Evolutionary conservation across 495 filamentous ascomycete species (phyloP).

Genomic region (Lophiotrema nucula): DNA sequence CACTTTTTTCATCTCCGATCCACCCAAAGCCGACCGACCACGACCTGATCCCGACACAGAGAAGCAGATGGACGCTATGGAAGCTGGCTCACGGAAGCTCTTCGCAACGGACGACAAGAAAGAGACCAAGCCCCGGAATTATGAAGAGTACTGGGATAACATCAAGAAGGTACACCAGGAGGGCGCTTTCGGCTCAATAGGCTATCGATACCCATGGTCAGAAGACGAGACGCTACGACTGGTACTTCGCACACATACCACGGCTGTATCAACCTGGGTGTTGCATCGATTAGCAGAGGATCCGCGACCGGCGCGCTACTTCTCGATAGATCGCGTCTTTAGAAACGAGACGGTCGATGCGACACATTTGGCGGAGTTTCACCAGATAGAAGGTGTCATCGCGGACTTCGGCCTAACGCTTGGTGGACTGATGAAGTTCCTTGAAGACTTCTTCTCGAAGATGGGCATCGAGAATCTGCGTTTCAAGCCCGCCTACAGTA

Average conservation of each 20-base stretch:
- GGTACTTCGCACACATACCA: conserved; percentile 94
- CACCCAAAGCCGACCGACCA: conserved; percentile 70
- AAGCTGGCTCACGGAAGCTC: conserved; percentile 36
- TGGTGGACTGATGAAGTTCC: conserved; percentile 92
- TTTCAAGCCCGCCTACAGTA: conserved; percentile 99
- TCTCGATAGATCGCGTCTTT: conserved; percentile 98
- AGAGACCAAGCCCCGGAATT: conserved; percentile 52
- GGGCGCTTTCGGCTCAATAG: conserved; percentile 89
- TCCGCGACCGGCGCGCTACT: conserved; percentile 76
- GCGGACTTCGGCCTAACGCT: conserved; percentile 89
- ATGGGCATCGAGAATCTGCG: conserved; percentile 86
- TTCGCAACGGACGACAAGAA: conserved; percentile 41
- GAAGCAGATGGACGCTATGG: conserved; percentile 40
- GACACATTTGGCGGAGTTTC: conserved; percentile 96
- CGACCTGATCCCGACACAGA: conserved; percentile 60
- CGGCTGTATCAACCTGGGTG: conserved; percentile 81
- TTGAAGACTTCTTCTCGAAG: conserved; percentile 87
- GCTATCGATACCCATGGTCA: conserved; percentile 91
- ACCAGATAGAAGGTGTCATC: conserved; percentile 97
- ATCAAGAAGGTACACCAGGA: conserved; percentile 76
- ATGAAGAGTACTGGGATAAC: conserved; percentile 83
- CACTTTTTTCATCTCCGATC: conserved; percentile 94
- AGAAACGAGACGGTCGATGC: conserved; percentile 93
- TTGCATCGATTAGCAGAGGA: conserved; percentile 74
- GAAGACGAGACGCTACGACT: conserved; percentile 84